Conservation (phyloP, 805 yeast species). For the Yarrowia yakushimensis region DNA sequence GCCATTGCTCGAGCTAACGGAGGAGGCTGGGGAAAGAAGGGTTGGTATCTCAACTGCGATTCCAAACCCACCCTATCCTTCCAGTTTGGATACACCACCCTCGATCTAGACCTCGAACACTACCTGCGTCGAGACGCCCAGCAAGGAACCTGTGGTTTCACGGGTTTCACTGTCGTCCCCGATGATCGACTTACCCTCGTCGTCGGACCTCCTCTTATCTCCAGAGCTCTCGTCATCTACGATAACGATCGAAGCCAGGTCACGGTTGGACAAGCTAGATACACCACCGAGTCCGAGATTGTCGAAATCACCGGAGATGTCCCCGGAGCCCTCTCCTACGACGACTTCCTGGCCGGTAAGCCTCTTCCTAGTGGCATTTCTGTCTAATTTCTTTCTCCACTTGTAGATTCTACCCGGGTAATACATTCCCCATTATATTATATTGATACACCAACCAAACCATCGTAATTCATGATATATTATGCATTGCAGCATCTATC, state of each 20-base stretch:
- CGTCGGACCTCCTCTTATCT: not conserved
- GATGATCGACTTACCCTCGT: not conserved
- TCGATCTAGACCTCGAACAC: not conserved
- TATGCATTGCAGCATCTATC: too few relatives aligned
- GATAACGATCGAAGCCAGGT: not conserved
- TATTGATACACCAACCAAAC: too few relatives aligned
- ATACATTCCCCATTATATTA: too few relatives aligned
- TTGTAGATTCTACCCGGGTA: too few relatives aligned
- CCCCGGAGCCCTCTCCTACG: not conserved
- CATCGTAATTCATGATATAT: too few relatives aligned
- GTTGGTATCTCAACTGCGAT: not conserved
- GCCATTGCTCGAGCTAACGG: too few relatives aligned
- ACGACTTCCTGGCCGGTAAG: not conserved
- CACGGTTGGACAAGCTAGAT: not conserved
- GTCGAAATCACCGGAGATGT: not conserved
- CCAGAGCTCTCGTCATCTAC: not conserved
- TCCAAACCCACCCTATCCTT: not conserved
- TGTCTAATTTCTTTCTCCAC: too few relatives aligned
- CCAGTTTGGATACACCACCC: not conserved
- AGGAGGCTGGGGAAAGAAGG: too few relatives aligned
- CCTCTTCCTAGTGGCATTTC: not conserved
- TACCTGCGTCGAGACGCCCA: too few relatives aligned
- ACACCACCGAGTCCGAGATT: not conserved
- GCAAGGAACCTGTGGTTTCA: not conserved
- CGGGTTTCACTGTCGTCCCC: not conserved